Evolutionary conservation across 306 rosid species (phyloP), one percentile per base, ranked within the genome.

Genomic region (Quercus bicolor): DNA sequence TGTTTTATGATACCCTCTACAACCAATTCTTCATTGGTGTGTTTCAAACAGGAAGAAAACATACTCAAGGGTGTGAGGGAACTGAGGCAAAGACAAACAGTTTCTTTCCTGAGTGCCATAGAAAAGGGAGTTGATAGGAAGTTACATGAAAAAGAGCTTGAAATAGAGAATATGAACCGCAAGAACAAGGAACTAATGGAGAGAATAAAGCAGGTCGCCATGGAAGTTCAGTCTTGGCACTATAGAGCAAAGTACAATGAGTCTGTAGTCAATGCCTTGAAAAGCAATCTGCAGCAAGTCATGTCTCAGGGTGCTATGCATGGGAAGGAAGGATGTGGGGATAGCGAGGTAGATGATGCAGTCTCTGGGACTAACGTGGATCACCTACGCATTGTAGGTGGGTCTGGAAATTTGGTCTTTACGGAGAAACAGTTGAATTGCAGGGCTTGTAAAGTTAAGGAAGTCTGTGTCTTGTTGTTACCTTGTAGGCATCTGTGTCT

Each of bases 401-500:
- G 60, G 66, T 28, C 78, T 29, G 81, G 76, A 57, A 74, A 72
- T 54, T 52, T 33, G 2, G 75, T 9, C 4, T 26, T 68, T 40
- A 16, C 29, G 0, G 68, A 73, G 69, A 64, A 57, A 29, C 81
- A 68, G 51, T 57, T 76, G 68, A 66, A 10, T 31, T 84, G 84
- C 84, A 76, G 76, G 79, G 73, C 77, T 56, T 84, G 84, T 61
- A 68, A 73, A 43, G 73, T 59, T n/a, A 80, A 69, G 55, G 82
- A 77, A 65, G 78, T 65, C 26, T 76, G 79, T 56, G 69, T 84
- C 77, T 56, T 84, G 55, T 51, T 80, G 79, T 24, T 84, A 57
- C 84, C 87, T 31, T 84, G 87, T 57, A 56, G 84, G 53, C 87
- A 80, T 70, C 82, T 84, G 68, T 55, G 84, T 80, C 72, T 79